Base-by-base conservation (phyloP, 495 filamentous ascomycete genomes). In the Xylaria cubensis region DNA sequence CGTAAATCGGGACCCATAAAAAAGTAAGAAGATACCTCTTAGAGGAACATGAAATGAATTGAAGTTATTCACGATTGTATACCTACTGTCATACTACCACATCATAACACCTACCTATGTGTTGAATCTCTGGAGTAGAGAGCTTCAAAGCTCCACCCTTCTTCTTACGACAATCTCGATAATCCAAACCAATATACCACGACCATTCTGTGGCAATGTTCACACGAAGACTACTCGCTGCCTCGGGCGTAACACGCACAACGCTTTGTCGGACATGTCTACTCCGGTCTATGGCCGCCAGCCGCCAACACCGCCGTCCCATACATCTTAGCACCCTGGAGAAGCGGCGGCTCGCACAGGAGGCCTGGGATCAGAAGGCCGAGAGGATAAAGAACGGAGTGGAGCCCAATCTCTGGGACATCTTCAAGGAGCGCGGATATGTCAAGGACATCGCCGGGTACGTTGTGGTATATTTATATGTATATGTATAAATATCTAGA, bases 371-470 rank as follows among this genome's bases (percentile, higher is more conserved):
- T 34, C 70, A 72, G 56, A 80, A 82, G 56, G 90, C 91, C 3
- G 32, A 81, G 64, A 78, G 86, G 67, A 93, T 95, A 72, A 77
- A 86, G 72, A 79, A 82, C 0, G 93, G 93, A 39, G 82, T 89
- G 75, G 74, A 83, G 69, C 85, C 90, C 73, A 88, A 88, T 74
- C 90, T 93, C 73, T 88, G 90, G 74, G 84, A 88, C 51, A 81
- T 91, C 36, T 82, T 99, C 15, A 92, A 97, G 76, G 92, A 94
- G 73, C 86, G 96, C 76, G 94, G 93, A 1, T 89, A 90, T 64
- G 80, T 98, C 53, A 90, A 97, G 78, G 88, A 93, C 76, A 86
- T 93, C 55, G 91, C 95, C 69, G 95, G 94, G 93, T 96, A 84
- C 58, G 88, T 29, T 81, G n/a, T 21, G 19, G 13, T 29, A 1